Base-by-base conservation (phyloP, 257 asterid species). In the Nicotiana attenuata region DNA sequence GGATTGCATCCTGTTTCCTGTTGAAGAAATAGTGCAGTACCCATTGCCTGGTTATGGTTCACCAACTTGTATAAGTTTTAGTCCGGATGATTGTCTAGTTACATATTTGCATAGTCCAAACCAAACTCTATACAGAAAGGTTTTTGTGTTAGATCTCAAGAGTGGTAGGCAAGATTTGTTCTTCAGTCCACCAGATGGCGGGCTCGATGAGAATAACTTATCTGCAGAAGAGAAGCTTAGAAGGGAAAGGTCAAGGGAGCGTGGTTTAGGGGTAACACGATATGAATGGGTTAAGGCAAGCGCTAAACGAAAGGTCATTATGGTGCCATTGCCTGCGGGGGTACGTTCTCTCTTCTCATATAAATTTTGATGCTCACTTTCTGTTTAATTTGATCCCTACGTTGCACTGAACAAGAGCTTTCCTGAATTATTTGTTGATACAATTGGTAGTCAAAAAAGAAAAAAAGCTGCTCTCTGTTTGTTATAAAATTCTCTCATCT, bases 191-290 rank as follows among this genome's bases (percentile, higher is more conserved):
- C 90, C 92, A 2, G 96, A 92, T 88, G 99, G 99, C n/a, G 99
- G 99, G 20, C 96, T 93, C 82, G 97, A 92, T 26, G 99, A 95
- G 89, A 89, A 88, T 82, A 95, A 91, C 85, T 79, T 95, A 60
- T 93, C 98, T 24, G 92, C 96, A 9, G 98, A 95, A 84, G 99
- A 95, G 88, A 95, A 90, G 87, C 83, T 93, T 87, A 90, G 98
- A 76, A 91, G 99, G 90, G 98, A 95, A 90, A 91, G 99, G 87
- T 84, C 90, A 59, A 87, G 99, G 87, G 99, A 95, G 83, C 98
- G 96, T 22, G 99, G 99, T 19, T 88, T 95, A 80, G 99, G 98
- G 47, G 97, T 95, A 81, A 95, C 99, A 29, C 93, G 94, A 60
- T 93, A 95, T 75, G 98, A 95, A 87, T 95, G 99, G 99, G 91